Base-by-base conservation (phyloP, 31 red algal species). In the Endocladia muricata region DNA sequence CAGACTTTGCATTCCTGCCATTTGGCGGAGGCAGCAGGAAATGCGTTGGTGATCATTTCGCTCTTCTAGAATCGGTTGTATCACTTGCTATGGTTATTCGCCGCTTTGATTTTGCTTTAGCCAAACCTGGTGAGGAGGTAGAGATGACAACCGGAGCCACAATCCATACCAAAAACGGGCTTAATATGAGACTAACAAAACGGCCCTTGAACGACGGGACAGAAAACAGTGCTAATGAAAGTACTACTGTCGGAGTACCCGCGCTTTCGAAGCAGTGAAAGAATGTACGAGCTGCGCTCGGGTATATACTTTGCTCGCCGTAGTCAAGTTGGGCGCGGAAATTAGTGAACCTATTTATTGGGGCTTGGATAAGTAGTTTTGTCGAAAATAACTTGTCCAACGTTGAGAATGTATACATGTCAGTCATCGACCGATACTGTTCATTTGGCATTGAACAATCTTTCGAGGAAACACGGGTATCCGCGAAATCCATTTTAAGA, bases 11-110 rank as follows among this genome's bases (percentile, higher is more conserved):
- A 1, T 94, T 84, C 52, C 9, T 94, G 11, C 85, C 92, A 2
- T 94, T 94, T 78, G 92, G 92, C 39, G 92, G 84, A 0, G 92
- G 92, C 19, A 68, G 67, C 58, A 68, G 92, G 4, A 94, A 94
- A 43, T 94, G 92, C 63, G 92, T 94, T 9, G 92, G 92, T 21
- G 92, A 94, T 62, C 70, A 80, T 52, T 94, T 94, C 81, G 92
- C 92, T 0, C 71, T 94, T 17, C 80, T 94, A 4, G 92, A 94
- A 42, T 73, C 77, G 39, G 81, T 73, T 28, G 79, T 85, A 33
- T 78, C 79, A 3, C 75, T 94, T 32, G 85, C 78, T 0, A 86
- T 83, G 79, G 40, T 87, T 29, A 39, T 94, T 37, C 85, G 85
- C 13, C 51, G 60, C n/a, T 94, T 94, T 74, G 85, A 94, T 37